Evolutionary conservation across 805 yeast species (phyloP).

Genomic region (Ogataea paraovalis): DNA sequence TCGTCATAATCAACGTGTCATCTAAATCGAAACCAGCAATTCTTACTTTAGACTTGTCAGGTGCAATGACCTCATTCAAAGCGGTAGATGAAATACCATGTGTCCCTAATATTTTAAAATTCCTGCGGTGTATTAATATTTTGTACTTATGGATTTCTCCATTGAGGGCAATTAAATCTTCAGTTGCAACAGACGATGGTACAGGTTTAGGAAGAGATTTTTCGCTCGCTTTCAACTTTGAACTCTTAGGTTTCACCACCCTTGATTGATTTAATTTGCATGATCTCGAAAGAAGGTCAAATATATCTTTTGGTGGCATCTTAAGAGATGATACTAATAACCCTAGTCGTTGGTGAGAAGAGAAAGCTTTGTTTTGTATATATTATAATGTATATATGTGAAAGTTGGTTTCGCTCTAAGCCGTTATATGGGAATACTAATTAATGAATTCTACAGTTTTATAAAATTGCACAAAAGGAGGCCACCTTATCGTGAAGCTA

Average conservation of each 20-base stretch:
- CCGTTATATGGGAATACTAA: no score
- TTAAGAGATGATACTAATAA: not conserved
- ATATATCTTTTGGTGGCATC: not conserved
- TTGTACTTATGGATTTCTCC: not conserved
- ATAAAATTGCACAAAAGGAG: no score
- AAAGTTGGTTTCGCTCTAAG: no score
- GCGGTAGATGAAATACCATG: slow-evolving; percentile 5
- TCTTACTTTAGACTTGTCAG: slow-evolving; percentile 26
- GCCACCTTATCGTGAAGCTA: no score
- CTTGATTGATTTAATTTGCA: not conserved
- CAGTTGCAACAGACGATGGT: no score
- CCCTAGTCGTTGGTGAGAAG: no score
- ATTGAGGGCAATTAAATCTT: not conserved
- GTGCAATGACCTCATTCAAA: not conserved
- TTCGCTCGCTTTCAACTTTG: not conserved
- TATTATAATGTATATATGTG: no score
- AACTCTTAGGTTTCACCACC: not conserved
- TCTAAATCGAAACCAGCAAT: slow-evolving; percentile 84
- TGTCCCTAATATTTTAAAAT: slow-evolving; percentile 3
- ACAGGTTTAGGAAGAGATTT: not conserved
- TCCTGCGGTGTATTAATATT: not conserved
- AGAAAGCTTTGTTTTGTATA: no score
- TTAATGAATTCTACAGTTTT: no score
- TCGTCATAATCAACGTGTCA: slow-evolving; percentile 67
- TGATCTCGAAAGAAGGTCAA: not conserved